A percentile compares a stretch with the other conserved stretches of the same genome.
phyloP scores from a whole-genome alignment of 1,284 basidiomycete species.

The Psilocybe mexicana region DNA sequence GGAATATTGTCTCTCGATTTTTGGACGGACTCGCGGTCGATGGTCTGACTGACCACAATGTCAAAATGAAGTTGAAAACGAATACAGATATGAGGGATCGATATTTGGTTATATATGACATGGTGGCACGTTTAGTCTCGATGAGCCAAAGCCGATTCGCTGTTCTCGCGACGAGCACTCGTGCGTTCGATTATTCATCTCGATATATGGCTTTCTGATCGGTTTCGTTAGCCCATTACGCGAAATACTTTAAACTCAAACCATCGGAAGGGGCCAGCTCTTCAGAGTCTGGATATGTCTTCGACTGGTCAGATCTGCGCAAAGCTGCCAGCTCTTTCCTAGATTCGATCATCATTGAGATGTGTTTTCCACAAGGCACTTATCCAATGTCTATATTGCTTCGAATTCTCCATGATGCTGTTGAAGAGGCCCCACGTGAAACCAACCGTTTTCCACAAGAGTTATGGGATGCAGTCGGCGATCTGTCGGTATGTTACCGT shows the following conservation, averaged over 20 bases:
- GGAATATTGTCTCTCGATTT: constrained; percentile 63
- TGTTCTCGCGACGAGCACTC: constrained; percentile 60
- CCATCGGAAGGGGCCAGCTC: constrained; percentile 34
- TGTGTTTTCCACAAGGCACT: constrained; percentile 66
- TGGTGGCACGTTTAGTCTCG: constrained; percentile 57
- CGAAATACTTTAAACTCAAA: constrained; percentile 66
- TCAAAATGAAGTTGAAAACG: constrained; percentile 51
- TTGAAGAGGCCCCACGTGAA: constrained; percentile 68
- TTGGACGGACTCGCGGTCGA: constrained; percentile 52
- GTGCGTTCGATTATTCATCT: constrained; percentile 35
- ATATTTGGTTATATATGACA: constrained; percentile 66
- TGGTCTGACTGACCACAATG: constrained; percentile 51
- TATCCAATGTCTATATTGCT: constrained; percentile 67
- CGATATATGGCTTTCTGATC: constrained; percentile 16
- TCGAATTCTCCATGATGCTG: constrained; percentile 64
- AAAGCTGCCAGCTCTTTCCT: constrained; percentile 70
- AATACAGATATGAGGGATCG: constrained; percentile 50
- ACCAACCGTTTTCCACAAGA: constrained; percentile 71
- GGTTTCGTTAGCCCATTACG: constrained; percentile 56
- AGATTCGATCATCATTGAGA: constrained; percentile 77
- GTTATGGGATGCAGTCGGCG: constrained; percentile 76
- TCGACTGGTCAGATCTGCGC: constrained; percentile 60
- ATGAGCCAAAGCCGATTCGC: constrained; percentile 64
- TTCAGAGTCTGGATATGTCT: constrained; percentile 48
- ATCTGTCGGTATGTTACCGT: constrained; percentile 58